These are phyloP conservation scores for Rutstroemia sydowiana DNA, from an alignment of 2,329 filamentous ascomycete species.

Conservation along the genomic window DNA sequence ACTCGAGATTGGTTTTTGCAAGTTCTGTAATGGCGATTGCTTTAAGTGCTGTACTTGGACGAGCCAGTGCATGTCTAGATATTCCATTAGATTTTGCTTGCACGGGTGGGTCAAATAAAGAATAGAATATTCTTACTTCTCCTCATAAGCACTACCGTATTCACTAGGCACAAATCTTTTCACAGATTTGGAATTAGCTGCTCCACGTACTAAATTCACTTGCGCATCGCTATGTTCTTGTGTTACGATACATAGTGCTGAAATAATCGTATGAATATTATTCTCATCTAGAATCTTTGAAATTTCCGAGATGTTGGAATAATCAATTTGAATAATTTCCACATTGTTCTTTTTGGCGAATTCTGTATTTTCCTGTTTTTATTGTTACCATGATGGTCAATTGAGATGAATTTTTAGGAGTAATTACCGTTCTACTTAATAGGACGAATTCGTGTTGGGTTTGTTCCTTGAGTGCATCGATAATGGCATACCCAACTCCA, in stretches of 20 bases:
- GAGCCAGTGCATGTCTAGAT: not conserved
- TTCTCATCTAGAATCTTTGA: conserved; percentile 10
- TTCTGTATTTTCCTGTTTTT: not conserved
- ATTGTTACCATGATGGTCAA: not conserved
- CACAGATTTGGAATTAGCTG: conserved; percentile 27
- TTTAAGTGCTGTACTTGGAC: conserved; percentile 4
- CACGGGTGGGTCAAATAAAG: not conserved
- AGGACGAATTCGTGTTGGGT: conserved; percentile 26
- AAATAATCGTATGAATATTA: conserved; percentile 30
- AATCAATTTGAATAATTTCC: not conserved
- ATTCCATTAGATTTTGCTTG: too few relatives aligned
- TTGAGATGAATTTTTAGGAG: too few relatives aligned
- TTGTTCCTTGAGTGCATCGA: conserved; percentile 22
- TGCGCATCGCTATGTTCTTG: conserved; percentile 29
- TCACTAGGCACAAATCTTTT: conserved; percentile 34
- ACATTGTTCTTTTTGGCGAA: not conserved
- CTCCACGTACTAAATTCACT: conserved; percentile 30
- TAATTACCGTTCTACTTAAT: conserved; percentile 25
- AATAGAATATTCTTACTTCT: conserved; percentile 2
- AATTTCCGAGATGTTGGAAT: not conserved
- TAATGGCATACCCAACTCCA: conserved; percentile 24
- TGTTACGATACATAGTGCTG: conserved; percentile 31
- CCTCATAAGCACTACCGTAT: conserved; percentile 33
- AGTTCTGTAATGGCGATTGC: conserved; percentile 3
- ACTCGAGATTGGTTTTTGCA: conserved; percentile 16